Base-by-base conservation (phyloP, 768 basidiomycete genomes). In the Termitomyces sp. region DNA sequence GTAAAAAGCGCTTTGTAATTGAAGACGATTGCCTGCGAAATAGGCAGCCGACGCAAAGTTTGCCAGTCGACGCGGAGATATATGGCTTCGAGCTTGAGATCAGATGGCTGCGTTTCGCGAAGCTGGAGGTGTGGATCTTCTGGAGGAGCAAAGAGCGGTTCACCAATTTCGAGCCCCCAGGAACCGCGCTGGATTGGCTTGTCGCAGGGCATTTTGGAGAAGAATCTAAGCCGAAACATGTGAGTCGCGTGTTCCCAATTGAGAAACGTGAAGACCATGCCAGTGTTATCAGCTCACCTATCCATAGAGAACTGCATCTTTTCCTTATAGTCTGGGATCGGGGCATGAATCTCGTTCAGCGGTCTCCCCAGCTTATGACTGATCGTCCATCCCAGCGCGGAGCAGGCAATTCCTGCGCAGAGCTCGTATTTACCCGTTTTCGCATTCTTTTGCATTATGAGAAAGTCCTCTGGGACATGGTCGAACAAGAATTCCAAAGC, bases 1-100 rank as follows among this genome's bases (percentile, higher is more conserved):
- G 79, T 82, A 64, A 82, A 83, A 22, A 83, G 63, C 5, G 78
- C 74, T 59, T 80, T 82, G 64, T 75, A 82, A 59, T 81, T 82
- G 67, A 83, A 82, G 7, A 78, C 68, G 18, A 82, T 78, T 0
- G 78, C 76, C 12, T 66, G 67, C 3, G 80, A 81, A 44, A 65
- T 63, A 15, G 81, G 81, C 32, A 83, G 63, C 35, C 80, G 73
- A 13, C 80, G 73, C 20, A 82, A 62, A 2, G 76, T 81, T 59
- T 83, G 81, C 81, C 81, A 82, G 55, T 83, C 81, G 20, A 83
- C 79, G 12, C 80, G 75, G 39, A 83, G 57, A 57, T 72, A 65
- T 23, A 81, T 67, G 48, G 78, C 69, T 35, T 76, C 72, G 38
- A 76, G 49, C 3, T 63, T 45, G n/a, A 82, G 64, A 35, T 74